Percentiles rank a stretch among this genome's conserved stretches.
Conservation (phyloP, 352 stramenopile genomes). For the Globisporangium carolinianum region DNA sequence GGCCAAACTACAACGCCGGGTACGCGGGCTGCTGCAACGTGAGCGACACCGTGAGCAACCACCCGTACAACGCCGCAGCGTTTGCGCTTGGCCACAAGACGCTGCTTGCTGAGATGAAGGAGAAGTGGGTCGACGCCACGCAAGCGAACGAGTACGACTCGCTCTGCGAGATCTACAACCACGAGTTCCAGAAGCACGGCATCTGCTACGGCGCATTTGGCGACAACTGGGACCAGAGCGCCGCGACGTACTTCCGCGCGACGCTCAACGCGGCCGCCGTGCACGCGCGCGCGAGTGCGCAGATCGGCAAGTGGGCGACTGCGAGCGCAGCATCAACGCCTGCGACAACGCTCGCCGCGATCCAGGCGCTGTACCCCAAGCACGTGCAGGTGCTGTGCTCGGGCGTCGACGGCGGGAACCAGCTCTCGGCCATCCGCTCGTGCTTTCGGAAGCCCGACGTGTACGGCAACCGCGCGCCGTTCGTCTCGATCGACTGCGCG, state of each 20-base stretch:
- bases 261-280: conserved; percentile 40
- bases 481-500: conserved; percentile 11
- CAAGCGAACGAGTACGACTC: conserved; percentile 46
- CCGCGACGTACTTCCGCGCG: conserved; percentile 63
- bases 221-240: conserved; percentile 46
- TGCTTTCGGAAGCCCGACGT: conserved; percentile 40
- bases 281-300: conserved; percentile 27
- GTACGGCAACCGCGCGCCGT: conserved; percentile 6
- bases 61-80: conserved; percentile 38
- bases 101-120: conserved; percentile 47
- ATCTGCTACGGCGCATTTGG: conserved; percentile 72
- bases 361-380: conserved; percentile 49
- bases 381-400: conserved; percentile 67
- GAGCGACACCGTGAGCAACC: conserved; percentile 42
- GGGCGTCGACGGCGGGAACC: conserved; percentile 41
- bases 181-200: conserved; percentile 86
- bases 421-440: conserved; percentile 62
- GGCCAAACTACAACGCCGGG: conserved; percentile 72
- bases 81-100: conserved; percentile 38
- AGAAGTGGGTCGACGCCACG: conserved; percentile 63
- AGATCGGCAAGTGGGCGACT: conserved; percentile 53
- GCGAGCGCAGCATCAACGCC: conserved; percentile 6
- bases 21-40: conserved; percentile 72
- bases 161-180: conserved; percentile 81
- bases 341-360: conserved; percentile 23